Evolutionary conservation across 129 eudicot species (phyloP).

Genomic region (Flaveria ramosissima): DNA sequence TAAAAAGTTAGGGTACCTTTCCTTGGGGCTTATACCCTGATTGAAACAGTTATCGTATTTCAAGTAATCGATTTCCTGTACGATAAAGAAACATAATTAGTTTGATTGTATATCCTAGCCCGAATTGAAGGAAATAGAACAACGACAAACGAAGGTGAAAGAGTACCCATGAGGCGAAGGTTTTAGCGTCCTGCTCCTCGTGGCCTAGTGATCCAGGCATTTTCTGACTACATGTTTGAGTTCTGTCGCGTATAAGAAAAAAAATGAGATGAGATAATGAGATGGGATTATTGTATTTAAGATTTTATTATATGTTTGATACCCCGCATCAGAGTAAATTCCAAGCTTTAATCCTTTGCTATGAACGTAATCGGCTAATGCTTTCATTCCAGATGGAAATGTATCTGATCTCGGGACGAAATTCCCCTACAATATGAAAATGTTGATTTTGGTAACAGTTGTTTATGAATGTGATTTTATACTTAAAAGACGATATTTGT

Average conservation of each 20-base stretch:
- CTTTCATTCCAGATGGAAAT: constrained; percentile 94
- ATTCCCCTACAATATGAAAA: constrained; percentile 59
- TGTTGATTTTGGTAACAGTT: background rate
- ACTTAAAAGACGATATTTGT: background rate
- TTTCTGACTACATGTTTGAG: constrained; percentile 68
- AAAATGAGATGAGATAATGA: background rate
- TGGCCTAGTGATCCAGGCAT: constrained; percentile 94
- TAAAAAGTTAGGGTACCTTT: constrained; percentile 41
- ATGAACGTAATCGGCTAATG: constrained; percentile 89
- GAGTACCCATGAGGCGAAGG: constrained; percentile 91
- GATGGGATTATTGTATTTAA: background rate
- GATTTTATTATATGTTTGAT: constrained; percentile 8
- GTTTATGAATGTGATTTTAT: background rate
- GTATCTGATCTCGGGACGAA: constrained; percentile 61
- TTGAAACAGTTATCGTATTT: constrained; percentile 84
- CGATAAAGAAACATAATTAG: background rate
- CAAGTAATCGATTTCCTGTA: constrained; percentile 80
- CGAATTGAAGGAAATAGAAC: background rate
- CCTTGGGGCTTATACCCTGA: constrained; percentile 50
- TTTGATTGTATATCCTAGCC: background rate
- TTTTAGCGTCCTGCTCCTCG: constrained; percentile 92
- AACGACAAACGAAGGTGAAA: background rate
- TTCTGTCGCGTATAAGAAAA: constrained; percentile 36
- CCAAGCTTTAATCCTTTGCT: constrained; percentile 83
- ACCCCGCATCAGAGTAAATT: constrained; percentile 99